phyloP scores from a whole-genome alignment of 1,284 basidiomycete genomes.

The Gymnopus androsaceus region DNA sequence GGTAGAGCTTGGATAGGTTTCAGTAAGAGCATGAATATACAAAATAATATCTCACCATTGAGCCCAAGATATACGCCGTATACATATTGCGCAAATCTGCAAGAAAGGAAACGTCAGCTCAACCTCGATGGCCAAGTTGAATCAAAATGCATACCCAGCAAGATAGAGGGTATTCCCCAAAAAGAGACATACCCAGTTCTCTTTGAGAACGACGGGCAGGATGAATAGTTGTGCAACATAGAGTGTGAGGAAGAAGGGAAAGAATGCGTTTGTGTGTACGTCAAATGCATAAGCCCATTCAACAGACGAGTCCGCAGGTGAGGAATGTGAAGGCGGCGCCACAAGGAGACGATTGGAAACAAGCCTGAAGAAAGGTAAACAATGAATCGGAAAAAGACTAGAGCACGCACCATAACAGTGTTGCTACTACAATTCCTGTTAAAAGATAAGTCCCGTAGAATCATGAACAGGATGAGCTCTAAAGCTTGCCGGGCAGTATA shows the following conservation, averaged over 20 bases:
- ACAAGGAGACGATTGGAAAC: constrained; percentile 73
- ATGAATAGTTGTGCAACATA: constrained; percentile 86
- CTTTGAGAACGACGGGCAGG: constrained; percentile 76
- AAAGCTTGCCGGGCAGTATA: constrained; percentile 59
- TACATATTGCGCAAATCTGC: constrained; percentile 82
- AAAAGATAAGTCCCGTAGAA: constrained; percentile 86
- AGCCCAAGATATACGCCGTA: constrained; percentile 91
- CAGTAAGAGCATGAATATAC: background rate
- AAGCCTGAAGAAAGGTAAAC: constrained; percentile 46
- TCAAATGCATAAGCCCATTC: constrained; percentile 95
- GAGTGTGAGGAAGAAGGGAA: constrained; percentile 86
- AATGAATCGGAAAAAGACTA: background rate
- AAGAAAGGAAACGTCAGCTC: no score
- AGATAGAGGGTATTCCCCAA: constrained; percentile 94
- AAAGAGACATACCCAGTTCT: constrained; percentile 90
- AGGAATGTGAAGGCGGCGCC: constrained; percentile 73
- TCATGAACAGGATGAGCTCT: constrained; percentile 75
- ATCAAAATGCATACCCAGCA: constrained; percentile 60
- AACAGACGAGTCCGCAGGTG: constrained; percentile 70
- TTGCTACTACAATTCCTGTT: constrained; percentile 72
- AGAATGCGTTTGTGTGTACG: constrained; percentile 93
- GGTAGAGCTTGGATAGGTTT: constrained; percentile 65
- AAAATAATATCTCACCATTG: constrained; percentile 50
- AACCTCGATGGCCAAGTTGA: background rate
- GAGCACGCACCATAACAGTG: constrained; percentile 69